Conservation (phyloP, 108 stramenopile species). For the Pseudonitzschia multiseries region DNA sequence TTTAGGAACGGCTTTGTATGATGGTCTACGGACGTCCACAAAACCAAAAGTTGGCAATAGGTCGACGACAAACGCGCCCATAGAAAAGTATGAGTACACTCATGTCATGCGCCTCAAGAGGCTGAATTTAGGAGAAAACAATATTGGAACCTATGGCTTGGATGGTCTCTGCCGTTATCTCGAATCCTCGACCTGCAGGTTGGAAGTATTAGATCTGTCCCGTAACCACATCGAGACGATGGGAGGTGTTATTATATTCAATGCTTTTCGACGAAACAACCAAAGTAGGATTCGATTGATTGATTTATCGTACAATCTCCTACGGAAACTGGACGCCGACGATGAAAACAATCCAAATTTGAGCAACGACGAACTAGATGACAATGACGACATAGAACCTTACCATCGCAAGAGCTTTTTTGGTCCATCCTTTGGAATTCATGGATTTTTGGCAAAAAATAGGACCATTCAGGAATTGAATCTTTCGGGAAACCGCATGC, state of each 20-base stretch:
- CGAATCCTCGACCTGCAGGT: conserved; percentile 1
- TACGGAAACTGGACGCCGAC: conserved; percentile 22
- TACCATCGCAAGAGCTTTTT: not conserved
- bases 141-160: conserved; percentile 35
- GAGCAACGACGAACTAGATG: not conserved
- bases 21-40: not conserved
- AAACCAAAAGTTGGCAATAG: not conserved
- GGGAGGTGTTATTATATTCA: conserved; percentile 29
- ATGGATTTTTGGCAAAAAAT: conserved; percentile 22
- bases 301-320: conserved; percentile 28
- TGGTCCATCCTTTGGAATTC: conserved; percentile 15
- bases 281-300: conserved; percentile 14
- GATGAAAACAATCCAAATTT: not conserved
- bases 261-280: conserved; percentile 19
- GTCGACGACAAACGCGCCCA: too few species aligned
- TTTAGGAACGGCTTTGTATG: not conserved
- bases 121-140: conserved; percentile 29
- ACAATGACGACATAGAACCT: not conserved
- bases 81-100: not conserved
- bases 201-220: conserved; percentile 40
- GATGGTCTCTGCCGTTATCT: conserved; percentile 30
- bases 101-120: conserved; percentile 13
- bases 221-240: conserved; percentile 22
- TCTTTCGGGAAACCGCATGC: conserved; percentile 28
- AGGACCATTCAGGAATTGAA: conserved; percentile 27